Evolutionary conservation across 768 basidiomycete species (phyloP).

Genomic region (Gyrodon lividus): DNA sequence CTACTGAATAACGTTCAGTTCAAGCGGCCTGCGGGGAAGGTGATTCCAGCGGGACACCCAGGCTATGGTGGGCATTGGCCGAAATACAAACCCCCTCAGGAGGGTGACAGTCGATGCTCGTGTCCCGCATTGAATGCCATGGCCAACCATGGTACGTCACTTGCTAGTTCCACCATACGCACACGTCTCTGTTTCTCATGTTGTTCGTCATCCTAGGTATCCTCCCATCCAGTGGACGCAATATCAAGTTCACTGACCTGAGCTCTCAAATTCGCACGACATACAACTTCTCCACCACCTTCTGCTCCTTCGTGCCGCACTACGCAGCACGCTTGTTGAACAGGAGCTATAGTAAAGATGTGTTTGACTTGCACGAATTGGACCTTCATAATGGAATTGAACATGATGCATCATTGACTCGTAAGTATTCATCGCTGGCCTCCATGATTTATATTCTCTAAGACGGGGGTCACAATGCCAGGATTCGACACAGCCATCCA

Average conservation of each 20-base stretch:
- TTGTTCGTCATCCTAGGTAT: constrained; percentile 23
- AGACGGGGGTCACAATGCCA: constrained; percentile 30
- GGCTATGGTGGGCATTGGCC: constrained; percentile 68
- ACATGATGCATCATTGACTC: constrained; percentile 21
- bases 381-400: constrained; percentile 60
- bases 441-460: background rate
- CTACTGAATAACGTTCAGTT: background rate
- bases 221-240: constrained; percentile 59
- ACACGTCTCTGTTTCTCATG: background rate
- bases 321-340: constrained; percentile 52
- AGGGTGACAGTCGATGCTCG: constrained; percentile 65
- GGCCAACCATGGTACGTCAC: constrained; percentile 69
- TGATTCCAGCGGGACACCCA: constrained; percentile 50
- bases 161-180: background rate
- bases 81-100: constrained; percentile 53
- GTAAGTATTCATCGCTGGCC: constrained; percentile 14
- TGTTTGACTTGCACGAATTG: constrained; percentile 59
- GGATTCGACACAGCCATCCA: constrained; percentile 51
- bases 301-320: constrained; percentile 64
- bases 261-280: constrained; percentile 41
- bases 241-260: constrained; percentile 53
- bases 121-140: constrained; percentile 76
- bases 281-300: constrained; percentile 65
- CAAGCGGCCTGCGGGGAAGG: constrained; percentile 44
- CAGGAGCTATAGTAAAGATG: constrained; percentile 53